phyloP scores from a whole-genome alignment of 768 basidiomycete species.

The Tricholoma sp. region DNA sequence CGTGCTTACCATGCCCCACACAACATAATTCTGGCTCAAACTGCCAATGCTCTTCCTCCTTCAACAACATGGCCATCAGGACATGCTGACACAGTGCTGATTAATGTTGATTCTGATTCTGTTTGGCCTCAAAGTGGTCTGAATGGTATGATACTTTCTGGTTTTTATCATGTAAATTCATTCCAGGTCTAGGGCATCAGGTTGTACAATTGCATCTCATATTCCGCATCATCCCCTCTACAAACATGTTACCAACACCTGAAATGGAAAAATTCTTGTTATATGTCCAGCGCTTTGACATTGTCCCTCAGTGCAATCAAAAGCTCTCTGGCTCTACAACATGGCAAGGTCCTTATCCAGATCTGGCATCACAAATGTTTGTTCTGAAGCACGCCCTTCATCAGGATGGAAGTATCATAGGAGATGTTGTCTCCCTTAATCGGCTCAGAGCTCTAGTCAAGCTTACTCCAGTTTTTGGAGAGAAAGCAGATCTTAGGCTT shows the following conservation, averaged over 20 bases:
- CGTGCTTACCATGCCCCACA: not conserved
- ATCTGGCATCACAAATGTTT: not conserved
- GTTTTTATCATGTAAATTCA: not conserved
- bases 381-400: not conserved
- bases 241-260: not conserved
- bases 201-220: not conserved
- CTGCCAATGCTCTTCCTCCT: too few relatives aligned
- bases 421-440: not conserved
- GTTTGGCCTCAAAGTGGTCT: too few relatives aligned
- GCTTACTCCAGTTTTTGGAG: not conserved
- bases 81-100: too few relatives aligned
- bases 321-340: not conserved
- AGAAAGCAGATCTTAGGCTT: not conserved
- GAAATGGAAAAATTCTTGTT: not conserved
- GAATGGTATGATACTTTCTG: not conserved
- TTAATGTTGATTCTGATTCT: too few relatives aligned
- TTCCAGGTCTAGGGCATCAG: not conserved
- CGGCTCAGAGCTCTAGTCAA: not conserved
- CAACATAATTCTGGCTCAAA: not conserved
- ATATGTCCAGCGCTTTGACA: not conserved
- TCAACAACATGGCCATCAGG: too few relatives aligned
- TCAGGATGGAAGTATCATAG: not conserved
- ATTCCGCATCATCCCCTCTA: not conserved
- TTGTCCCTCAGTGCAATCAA: not conserved
- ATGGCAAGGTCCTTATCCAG: not conserved